These are phyloP conservation scores for Monilinia vaccinii-corymbosi DNA, from an alignment of 2,329 filamentous ascomycete genomes.

Conservation along the genomic window DNA sequence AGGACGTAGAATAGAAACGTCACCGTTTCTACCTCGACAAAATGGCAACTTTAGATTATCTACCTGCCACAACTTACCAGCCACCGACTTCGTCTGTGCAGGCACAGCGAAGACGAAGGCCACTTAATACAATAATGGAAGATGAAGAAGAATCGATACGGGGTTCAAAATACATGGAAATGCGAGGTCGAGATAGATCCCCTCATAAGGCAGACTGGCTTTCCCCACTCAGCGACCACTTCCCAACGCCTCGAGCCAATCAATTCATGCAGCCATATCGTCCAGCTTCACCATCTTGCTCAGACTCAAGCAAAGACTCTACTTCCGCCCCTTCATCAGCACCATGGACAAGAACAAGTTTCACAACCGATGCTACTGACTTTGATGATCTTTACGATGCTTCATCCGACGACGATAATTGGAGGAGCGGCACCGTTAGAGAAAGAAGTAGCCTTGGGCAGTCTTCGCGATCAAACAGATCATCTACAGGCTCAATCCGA, in stretches of 20 bases:
- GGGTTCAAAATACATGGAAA: slow-evolving; percentile 26
- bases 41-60: slow-evolving; percentile 32
- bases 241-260: slow-evolving; percentile 61
- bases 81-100: slow-evolving; percentile 41
- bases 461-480: slow-evolving; percentile 19
- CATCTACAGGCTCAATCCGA: slow-evolving; percentile 19
- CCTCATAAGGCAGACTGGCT: slow-evolving; percentile 31
- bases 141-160: slow-evolving; percentile 32
- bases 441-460: slow-evolving; percentile 23
- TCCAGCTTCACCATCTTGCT: slow-evolving; percentile 52
- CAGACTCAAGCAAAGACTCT: slow-evolving; percentile 44
- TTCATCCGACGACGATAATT: slow-evolving; percentile 61
- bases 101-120: slow-evolving; percentile 40
- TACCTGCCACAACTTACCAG: slow-evolving; percentile 41
- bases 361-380: slow-evolving; percentile 57
- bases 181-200: slow-evolving; percentile 31
- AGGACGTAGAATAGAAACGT: slow-evolving; percentile 16
- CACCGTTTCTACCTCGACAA: slow-evolving; percentile 17
- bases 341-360: slow-evolving; percentile 53
- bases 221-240: slow-evolving; percentile 46
- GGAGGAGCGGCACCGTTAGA: slow-evolving; percentile 33
- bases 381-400: slow-evolving; percentile 86
- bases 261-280: slow-evolving; percentile 49
- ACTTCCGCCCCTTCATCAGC: slow-evolving; percentile 44
- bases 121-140: slow-evolving; percentile 58